A percentile compares a stretch with the other conserved stretches of the same genome.
These are phyloP conservation scores for Peronospora belbahrii DNA, from an alignment of 352 stramenopile species.

Conservation along the genomic window DNA sequence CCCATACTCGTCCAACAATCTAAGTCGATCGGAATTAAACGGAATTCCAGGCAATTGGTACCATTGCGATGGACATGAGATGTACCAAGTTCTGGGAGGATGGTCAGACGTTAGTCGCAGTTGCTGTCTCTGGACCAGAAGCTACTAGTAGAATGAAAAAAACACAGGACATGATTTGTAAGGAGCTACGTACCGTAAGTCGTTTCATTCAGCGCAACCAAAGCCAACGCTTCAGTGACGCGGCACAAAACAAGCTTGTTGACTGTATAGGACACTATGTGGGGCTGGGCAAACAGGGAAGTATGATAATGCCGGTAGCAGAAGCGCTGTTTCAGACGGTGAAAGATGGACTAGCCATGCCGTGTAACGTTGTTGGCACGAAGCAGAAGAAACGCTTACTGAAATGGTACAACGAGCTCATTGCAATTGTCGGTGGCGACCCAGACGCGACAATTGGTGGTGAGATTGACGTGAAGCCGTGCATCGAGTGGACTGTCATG, in stretches of 20 bases:
- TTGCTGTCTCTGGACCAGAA: constrained; percentile 8
- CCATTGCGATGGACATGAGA: constrained; percentile 43
- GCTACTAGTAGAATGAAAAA: constrained; percentile 21
- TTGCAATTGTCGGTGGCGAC: constrained; percentile 42
- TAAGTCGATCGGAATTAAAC: constrained; percentile 14
- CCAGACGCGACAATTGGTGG: constrained; percentile 23
- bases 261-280: constrained; percentile 66
- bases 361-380: constrained; percentile 67
- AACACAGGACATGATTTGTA: constrained; percentile 46
- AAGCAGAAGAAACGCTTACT: constrained; percentile 80
- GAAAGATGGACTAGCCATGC: constrained; percentile 79
- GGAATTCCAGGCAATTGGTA: not conserved
- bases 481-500: constrained; percentile 55
- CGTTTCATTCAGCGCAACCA: constrained; percentile 78
- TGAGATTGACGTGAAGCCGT: constrained; percentile 6
- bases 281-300: constrained; percentile 43
- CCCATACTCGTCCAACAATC: constrained; percentile 5
- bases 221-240: constrained; percentile 64
- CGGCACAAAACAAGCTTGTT: constrained; percentile 72
- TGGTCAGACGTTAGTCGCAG: constrained; percentile 41
- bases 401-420: constrained; percentile 84
- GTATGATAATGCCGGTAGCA: constrained; percentile 35
- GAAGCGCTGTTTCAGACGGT: constrained; percentile 61
- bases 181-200: constrained; percentile 67
- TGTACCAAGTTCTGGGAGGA: constrained; percentile 78